A percentile compares a stretch with the other conserved stretches of the same genome.
These are phyloP conservation scores for Coriolopsis trogii DNA, from an alignment of 1,284 basidiomycete species.

Conservation along the genomic window DNA sequence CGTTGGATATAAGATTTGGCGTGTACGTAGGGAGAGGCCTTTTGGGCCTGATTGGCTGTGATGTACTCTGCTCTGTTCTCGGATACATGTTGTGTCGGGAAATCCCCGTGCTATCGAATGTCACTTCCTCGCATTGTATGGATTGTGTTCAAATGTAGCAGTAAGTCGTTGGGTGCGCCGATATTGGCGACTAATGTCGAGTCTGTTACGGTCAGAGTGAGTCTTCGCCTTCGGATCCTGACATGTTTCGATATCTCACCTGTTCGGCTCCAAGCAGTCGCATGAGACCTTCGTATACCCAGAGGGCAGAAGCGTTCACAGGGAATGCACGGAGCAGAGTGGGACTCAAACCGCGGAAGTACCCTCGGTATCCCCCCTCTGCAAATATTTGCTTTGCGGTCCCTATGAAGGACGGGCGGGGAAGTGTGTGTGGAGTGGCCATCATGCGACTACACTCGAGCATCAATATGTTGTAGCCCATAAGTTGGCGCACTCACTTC, in stretches of 20 bases:
- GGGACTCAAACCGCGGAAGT: conserved; percentile 64
- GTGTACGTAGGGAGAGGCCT: conserved; percentile 12
- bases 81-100: no score
- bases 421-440: conserved; percentile 47
- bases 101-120: no score
- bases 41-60: background rate
- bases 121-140: no score
- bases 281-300: conserved; percentile 74
- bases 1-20: conserved; percentile 18
- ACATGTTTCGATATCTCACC: conserved; percentile 35
- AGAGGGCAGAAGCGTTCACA: conserved; percentile 70
- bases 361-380: conserved; percentile 56
- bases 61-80: background rate
- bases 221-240: background rate
- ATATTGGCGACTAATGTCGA: conserved; percentile 4
- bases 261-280: conserved; percentile 66
- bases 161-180: background rate
- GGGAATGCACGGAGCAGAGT: conserved; percentile 72
- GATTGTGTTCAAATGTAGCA: background rate
- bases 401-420: conserved; percentile 48
- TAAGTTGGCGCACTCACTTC: conserved; percentile 49
- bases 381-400: conserved; percentile 53
- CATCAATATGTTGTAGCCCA: background rate
- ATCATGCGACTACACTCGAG: conserved; percentile 59
- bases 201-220: conserved; percentile 7